These are phyloP conservation scores for Lentinula boryana DNA, from an alignment of 768 basidiomycete genomes.

Conservation along the genomic window DNA sequence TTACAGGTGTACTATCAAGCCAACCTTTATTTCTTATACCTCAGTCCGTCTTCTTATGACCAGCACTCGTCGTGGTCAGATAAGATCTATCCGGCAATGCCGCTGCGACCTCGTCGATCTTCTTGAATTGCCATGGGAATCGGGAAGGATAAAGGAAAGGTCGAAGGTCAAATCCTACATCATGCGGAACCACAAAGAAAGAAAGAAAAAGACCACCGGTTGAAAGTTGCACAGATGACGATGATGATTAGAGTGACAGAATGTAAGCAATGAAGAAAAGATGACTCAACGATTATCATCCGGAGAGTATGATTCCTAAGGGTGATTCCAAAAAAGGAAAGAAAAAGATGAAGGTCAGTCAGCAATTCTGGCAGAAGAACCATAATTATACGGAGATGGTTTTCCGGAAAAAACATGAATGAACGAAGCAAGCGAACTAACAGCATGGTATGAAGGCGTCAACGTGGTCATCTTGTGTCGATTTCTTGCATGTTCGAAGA, in stretches of 20 bases:
- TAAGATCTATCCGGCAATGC: constrained; percentile 65
- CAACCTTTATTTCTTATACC: too few relatives aligned
- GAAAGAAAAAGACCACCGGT: not conserved
- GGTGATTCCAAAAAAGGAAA: not conserved
- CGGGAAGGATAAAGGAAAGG: constrained; percentile 94
- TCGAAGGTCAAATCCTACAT: constrained; percentile 84
- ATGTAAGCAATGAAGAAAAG: not conserved
- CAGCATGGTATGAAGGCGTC: constrained; percentile 92
- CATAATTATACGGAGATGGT: not conserved
- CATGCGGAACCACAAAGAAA: not conserved
- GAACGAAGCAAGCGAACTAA: constrained; percentile 16
- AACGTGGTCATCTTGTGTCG: constrained; percentile 98
- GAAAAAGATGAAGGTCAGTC: not conserved
- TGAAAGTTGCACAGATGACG: not conserved
- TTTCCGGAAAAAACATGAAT: not conserved
- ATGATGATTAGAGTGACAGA: constrained; percentile 5
- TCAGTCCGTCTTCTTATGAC: constrained; percentile 45
- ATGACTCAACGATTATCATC: constrained; percentile 82
- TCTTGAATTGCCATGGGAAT: constrained; percentile 96
- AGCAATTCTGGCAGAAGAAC: not conserved
- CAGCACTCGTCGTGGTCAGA: constrained; percentile 17
- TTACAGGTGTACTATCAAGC: too few relatives aligned
- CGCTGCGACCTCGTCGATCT: constrained; percentile 85
- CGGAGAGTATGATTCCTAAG: constrained; percentile 90
- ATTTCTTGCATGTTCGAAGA: constrained; percentile 94